Percentiles rank a stretch among this genome's conserved stretches.
These are phyloP conservation scores for Clarireedia paspali DNA, from an alignment of 2,329 filamentous ascomycete species.

Conservation along the genomic window DNA sequence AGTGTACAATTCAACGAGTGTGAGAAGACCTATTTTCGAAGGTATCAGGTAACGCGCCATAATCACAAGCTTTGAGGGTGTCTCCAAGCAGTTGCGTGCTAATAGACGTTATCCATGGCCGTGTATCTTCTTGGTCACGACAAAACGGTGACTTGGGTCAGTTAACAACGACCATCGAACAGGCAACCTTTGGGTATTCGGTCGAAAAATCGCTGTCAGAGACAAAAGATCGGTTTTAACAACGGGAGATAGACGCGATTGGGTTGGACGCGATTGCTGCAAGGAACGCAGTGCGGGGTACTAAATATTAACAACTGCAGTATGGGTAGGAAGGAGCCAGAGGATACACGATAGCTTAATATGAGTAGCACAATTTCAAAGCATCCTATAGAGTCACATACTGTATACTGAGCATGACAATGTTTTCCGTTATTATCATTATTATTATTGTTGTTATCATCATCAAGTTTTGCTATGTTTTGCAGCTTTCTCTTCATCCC, in stretches of 20 bases:
- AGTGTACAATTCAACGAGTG: constrained; percentile 74
- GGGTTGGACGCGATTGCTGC: neutral
- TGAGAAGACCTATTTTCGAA: constrained; percentile 75
- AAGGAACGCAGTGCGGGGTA: neutral
- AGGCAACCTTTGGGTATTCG: too few relatives aligned
- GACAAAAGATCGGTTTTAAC: too few relatives aligned
- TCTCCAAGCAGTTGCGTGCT: neutral
- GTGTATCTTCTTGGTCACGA: neutral
- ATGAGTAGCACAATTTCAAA: neutral
- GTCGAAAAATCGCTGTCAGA: too few relatives aligned
- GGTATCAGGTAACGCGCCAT: constrained; percentile 87
- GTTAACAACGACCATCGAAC: too few relatives aligned
- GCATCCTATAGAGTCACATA: too few relatives aligned
- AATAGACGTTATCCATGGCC: neutral
- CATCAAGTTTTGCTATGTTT: neutral
- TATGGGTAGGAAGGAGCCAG: too few relatives aligned
- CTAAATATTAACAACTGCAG: neutral
- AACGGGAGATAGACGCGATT: neutral
- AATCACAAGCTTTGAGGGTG: neutral
- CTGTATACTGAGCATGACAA: too few relatives aligned
- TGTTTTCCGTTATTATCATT: too few relatives aligned
- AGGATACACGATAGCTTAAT: too few relatives aligned
- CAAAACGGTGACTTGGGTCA: neutral
- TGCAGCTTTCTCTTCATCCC: constrained; percentile 26
- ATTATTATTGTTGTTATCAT: too few relatives aligned